These are phyloP conservation scores for Lumnitzera racemosa DNA, from an alignment of 345 rosid species.

Conservation along the genomic window DNA sequence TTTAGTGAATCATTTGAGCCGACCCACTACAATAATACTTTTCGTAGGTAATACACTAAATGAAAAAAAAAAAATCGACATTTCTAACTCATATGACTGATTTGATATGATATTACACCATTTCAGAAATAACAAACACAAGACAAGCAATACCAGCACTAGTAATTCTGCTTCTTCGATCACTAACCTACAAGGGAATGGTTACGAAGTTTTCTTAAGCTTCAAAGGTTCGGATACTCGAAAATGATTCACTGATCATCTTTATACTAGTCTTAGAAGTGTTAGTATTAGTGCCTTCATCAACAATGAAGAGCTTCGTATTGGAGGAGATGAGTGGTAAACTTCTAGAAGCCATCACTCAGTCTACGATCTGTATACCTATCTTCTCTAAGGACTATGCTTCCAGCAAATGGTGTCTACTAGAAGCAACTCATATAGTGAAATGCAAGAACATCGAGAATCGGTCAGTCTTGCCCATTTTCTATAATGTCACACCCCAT, in stretches of 20 bases:
- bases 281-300: not conserved
- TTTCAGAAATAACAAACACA: too few relatives aligned
- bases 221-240: not conserved
- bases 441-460: not conserved
- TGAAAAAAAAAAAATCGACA: too few relatives aligned
- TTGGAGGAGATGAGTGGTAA: not conserved
- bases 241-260: not conserved
- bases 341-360: not conserved
- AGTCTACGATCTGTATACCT: conserved; percentile 3
- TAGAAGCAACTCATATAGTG: not conserved
- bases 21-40: too few relatives aligned
- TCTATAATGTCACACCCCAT: not conserved
- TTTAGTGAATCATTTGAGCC: too few relatives aligned
- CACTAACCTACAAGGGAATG: not conserved
- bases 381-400: not conserved
- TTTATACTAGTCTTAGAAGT: not conserved
- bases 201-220: not conserved
- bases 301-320: not conserved
- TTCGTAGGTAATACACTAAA: too few relatives aligned
- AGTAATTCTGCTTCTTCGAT: not conserved
- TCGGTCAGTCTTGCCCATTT: conserved; percentile 1
- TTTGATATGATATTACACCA: too few relatives aligned
- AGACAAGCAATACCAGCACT: too few relatives aligned
- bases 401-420: conserved; percentile 4
- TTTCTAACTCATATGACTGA: too few relatives aligned